Evolutionary conservation across 2,329 filamentous ascomycete genomes (phyloP), one percentile per base, ranked within the genome.

Genomic region (Cladosporium cucumerinum): DNA sequence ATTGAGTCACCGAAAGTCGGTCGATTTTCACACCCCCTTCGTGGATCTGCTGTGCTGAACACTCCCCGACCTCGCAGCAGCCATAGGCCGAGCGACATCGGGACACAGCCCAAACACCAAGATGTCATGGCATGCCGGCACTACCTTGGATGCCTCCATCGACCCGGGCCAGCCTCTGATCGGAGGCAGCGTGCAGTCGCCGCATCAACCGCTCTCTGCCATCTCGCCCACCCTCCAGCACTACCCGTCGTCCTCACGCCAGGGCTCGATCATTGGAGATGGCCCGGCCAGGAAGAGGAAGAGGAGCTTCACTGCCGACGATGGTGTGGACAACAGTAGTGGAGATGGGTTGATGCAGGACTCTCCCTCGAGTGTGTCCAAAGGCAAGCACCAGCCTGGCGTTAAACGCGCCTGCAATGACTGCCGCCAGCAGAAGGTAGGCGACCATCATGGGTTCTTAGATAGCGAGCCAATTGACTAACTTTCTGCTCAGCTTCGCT

Each of bases 391-490:
- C 52, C 73, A 75, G 67, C 74, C 74, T 1, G 86, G 87, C 65
- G 85, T 87, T 82, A 87, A 94, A 80, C 84, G 91, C 72, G 91
- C 91, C 6, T 94, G 91, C 78, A 93, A 93, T 74, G 90, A 94
- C 77, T 94, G 90, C 75, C 85, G 90, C 67, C 91, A 94, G 79
- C 91, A 94, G 78, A 94, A 94, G 83, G 90, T 92, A 84, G 55
- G 73, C 64, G 55, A 49, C 12, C 14, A 57, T 57, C 14, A 8
- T 26, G n/a, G n/a, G 26, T 54, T 34, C 39, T 60, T 34, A 48
- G n/a, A 49, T 28, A 16, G 12, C 34, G 21, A 34, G 32, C 5
- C 11, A 64, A 73, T 69, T 64, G 60, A 68, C 68, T 64, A 25
- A 62, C 49, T 55, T 59, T 61, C 57, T 21, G 46, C 66, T 69